Base-by-base conservation (phyloP, 2,329 filamentous ascomycete genomes). In the Paramyrothecium roridum region DNA sequence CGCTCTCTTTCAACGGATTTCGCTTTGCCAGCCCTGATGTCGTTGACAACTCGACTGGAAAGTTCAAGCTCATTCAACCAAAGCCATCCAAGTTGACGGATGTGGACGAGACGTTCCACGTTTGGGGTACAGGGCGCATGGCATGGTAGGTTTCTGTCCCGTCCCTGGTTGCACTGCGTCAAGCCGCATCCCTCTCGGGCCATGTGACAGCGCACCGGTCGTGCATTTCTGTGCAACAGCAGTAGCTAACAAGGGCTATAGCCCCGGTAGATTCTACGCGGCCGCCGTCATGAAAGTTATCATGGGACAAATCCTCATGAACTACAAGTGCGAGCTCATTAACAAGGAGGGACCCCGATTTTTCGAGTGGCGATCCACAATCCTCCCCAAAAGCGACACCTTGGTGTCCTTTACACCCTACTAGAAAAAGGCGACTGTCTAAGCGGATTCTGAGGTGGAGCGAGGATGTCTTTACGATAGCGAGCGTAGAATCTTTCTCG, bases 101-200 rank as follows among this genome's bases (percentile, higher is more conserved):
- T 23, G 23, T 21, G 6, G 52, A 54, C 40, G 8, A 22, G 46
- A 50, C 48, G 10, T 54, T 21, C 13, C 47, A 54, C 17, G 34
- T 40, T 7, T 54, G 52, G 52, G 52, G 52, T 3, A 54, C 48
- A 3, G 52, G 52, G 7, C 26, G 52, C 17, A 50, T 50, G 26
- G 26, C 48, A 12, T 54, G 52, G 52, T 54, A 46, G 45, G 47
- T 54, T 3, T 19, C 33, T 37, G 10, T n/a, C n/a, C n/a, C n/a
- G n/a, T n/a, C n/a, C n/a, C n/a, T n/a, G n/a, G n/a, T n/a, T n/a
- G n/a, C n/a, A n/a, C n/a, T n/a, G n/a, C n/a, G n/a, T n/a, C n/a
- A n/a, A n/a, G n/a, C n/a, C n/a, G n/a, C n/a, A n/a, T n/a, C n/a
- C n/a, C n/a, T n/a, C n/a, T n/a, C n/a, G n/a, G n/a, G n/a, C n/a